Base-by-base conservation (phyloP, 257 asterid species). In the Penstemon davidsonii region DNA sequence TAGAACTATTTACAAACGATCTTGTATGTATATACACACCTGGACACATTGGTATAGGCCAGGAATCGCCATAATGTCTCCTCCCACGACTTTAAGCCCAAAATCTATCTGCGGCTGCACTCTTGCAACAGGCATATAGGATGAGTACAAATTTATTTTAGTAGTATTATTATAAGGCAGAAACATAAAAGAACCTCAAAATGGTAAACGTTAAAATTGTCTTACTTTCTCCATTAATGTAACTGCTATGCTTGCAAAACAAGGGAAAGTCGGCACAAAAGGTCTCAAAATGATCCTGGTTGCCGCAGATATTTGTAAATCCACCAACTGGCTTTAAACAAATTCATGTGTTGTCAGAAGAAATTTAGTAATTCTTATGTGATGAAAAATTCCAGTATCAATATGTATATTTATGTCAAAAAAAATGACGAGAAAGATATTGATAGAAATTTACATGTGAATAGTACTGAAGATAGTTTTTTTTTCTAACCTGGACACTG, bases 91-190 rank as follows among this genome's bases (percentile, higher is more conserved):
- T 75, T 67, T 85, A 64, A 92, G 73, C 60, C 96, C 96, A 41
- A 92, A 92, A 63, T 92, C 98, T 66, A 92, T 81, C 72, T 79
- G 80, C 66, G 98, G 96, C 96, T 92, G 86, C 85, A 84, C 45
- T 59, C 81, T 75, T 71, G 67, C 73, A 70, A 74, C 15, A 40
- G 65, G 45, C 41, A 69, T 4, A 55, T 52, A 8, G 7, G 63
- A 39, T 60, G 44, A 68, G 64, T 68, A 4, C 40, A 7, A 38
- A 12, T 52, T 43, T 8, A 49, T 53, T 59, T 50, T 13, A 40
- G 25, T 25, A 25, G 33, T 25, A 25, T 25, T 25, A 25, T 25
- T 25, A 11, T 19, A 47, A 36, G 36, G 11, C 19, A 37, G 40
- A 13, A 7, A 42, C 37, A 45, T 5, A 4, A 25, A 15, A 37